Percentiles rank a stretch among this genome's conserved stretches.
Evolutionary conservation across 352 stramenopile genomes (phyloP).

Genomic region (Phytophthora hybrid): DNA sequence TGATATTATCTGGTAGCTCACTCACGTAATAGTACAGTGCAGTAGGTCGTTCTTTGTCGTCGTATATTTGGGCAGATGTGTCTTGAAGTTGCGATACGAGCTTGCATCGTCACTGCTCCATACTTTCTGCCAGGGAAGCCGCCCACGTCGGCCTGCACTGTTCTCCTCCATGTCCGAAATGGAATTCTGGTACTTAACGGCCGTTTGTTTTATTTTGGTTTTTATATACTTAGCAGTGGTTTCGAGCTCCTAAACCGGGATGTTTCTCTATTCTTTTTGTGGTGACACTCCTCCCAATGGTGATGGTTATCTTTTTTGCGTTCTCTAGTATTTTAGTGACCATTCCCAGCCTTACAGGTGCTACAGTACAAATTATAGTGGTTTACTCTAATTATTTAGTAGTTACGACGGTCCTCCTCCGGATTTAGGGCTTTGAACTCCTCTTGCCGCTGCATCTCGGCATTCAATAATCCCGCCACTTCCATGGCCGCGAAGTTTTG

Average conservation of each 20-base stretch:
- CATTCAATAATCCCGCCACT: too few relatives aligned
- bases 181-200: background rate
- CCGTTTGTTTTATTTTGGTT: background rate
- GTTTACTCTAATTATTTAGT: too few relatives aligned
- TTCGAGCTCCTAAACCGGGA: background rate
- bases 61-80: background rate
- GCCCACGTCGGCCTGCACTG: background rate
- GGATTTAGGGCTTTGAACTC: too few relatives aligned
- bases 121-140: background rate
- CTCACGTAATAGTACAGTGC: background rate
- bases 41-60: background rate
- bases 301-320: background rate
- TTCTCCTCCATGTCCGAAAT: background rate
- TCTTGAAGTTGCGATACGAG: background rate
- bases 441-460: too few relatives aligned
- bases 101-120: background rate
- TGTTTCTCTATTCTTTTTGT: background rate
- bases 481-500: too few relatives aligned
- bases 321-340: background rate
- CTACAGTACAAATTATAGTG: too few relatives aligned
- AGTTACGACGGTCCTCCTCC: too few relatives aligned
- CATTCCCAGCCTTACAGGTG: background rate
- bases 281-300: background rate
- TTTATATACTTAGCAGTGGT: too few relatives aligned
- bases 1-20: too few relatives aligned